A percentile compares a stretch with the other conserved stretches of the same genome.
Evolutionary conservation across 371 early-diverging fungal genomes (phyloP).

Genomic region (Mucor ambiguus): DNA sequence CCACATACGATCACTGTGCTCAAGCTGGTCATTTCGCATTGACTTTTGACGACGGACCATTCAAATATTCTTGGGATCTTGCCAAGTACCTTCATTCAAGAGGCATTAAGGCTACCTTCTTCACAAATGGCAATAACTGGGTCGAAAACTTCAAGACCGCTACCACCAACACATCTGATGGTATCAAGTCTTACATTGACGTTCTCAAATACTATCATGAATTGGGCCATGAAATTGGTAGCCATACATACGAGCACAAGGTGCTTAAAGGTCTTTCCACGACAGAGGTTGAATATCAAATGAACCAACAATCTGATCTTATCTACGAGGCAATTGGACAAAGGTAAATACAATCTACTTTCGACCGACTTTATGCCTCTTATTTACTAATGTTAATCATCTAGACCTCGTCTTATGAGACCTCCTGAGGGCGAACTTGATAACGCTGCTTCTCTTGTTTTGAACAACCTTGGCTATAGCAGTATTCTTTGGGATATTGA

Average conservation of each 20-base stretch:
- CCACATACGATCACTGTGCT: constrained; percentile 17
- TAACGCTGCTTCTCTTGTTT: constrained; percentile 26
- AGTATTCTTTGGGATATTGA: constrained; percentile 59
- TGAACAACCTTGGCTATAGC: constrained; percentile 47
- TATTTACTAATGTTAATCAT: neutral
- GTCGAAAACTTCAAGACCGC: constrained; percentile 3
- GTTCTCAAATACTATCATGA: constrained; percentile 17
- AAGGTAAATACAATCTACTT: neutral
- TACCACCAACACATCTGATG: constrained; percentile 13
- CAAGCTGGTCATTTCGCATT: constrained; percentile 26
- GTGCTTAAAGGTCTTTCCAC: constrained; percentile 10
- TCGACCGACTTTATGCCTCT: neutral
- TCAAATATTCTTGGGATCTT: constrained; percentile 22
- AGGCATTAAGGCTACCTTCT: constrained; percentile 60
- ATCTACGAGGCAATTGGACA: constrained; percentile 22
- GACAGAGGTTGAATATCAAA: constrained; percentile 14
- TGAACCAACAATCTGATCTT: constrained; percentile 24
- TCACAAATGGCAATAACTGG: constrained; percentile 56
- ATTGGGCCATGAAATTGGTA: constrained; percentile 31
- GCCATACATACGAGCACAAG: constrained; percentile 29
- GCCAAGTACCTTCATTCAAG: constrained; percentile 18
- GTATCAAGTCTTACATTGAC: constrained; percentile 20
- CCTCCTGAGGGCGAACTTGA: constrained; percentile 55
- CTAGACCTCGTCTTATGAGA: constrained; percentile 34
- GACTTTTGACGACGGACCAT: constrained; percentile 40